Base-by-base conservation (phyloP, 73 alveolate species). In the Paramecium caudatum region DNA sequence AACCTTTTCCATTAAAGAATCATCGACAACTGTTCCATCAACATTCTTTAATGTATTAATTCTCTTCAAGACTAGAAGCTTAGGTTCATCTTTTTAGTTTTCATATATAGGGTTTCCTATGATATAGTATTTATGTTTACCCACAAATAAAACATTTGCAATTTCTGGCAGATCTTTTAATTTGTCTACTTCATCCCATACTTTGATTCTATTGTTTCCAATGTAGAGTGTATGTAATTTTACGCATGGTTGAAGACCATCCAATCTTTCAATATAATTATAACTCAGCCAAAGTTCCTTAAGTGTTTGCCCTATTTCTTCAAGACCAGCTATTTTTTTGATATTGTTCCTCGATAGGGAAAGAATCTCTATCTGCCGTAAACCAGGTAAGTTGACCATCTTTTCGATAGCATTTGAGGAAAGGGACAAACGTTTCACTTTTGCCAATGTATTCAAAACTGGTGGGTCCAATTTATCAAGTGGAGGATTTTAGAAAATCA, bases 301-400 rank as follows among this genome's bases (percentile, higher is more conserved):
- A 16, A 98, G 94, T 3, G 99, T 97, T 47, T 94, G 92, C 37
- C 99, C 99, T 46, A 98, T 94, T 82, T 97, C 99, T 61, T 98
- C 99, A 3, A 98, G 94, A 3, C 99, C 99, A 91, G 98, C 91
- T 36, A 98, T 97, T 70, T 98, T 96, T 96, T 98, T 98, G 68
- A 98, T 98, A 87, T 93, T 69, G 91, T 98, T 98, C 84, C 99
- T 93, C 33, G 99, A 99, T 47, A 98, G 95, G 12, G 99, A 98
- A 85, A 98, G 94, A 32, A 98, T 96, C 95, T 97, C 94, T n/a
- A 93, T 82, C 82, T 93, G 90, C 86, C 95, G 93, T 80, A 97
- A 92, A 47, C 94, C 96, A 19, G 99, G 98, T 65, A 97, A 90
- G 84, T 95, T 90, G 82, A 97, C 97, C 98, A 97, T 97, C 90